Percentiles rank a stretch among this genome's conserved stretches.
These are phyloP conservation scores for Nematocida ausubeli DNA, from an alignment of 371 early-diverging fungal genomes.

Conservation along the genomic window DNA sequence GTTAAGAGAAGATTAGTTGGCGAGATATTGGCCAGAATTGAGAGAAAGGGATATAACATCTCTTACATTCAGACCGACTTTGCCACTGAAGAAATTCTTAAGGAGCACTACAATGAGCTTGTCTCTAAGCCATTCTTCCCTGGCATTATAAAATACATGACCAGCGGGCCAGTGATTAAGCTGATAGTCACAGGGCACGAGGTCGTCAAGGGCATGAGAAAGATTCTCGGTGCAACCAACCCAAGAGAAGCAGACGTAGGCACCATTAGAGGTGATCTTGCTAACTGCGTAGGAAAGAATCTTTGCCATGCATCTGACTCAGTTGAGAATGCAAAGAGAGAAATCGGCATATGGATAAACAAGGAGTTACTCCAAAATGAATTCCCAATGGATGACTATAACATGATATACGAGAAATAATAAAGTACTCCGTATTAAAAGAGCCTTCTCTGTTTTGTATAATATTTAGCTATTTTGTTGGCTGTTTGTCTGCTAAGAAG, in stretches of 20 bases:
- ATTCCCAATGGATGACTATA: slow-evolving; percentile 70
- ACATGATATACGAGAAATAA: slow-evolving; percentile 56
- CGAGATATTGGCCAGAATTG: slow-evolving; percentile 88
- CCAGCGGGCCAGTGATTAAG: slow-evolving; percentile 82
- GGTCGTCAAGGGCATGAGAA: slow-evolving; percentile 87
- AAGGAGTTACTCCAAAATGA: slow-evolving; percentile 70
- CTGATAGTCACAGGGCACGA: slow-evolving; percentile 90
- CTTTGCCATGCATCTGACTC: slow-evolving; percentile 96
- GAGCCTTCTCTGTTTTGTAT: neutral
- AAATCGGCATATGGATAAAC: slow-evolving; percentile 93
- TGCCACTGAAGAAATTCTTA: slow-evolving; percentile 74
- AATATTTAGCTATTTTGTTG: neutral
- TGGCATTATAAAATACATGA: slow-evolving; percentile 79
- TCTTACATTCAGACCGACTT: slow-evolving; percentile 76
- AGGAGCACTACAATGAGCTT: slow-evolving; percentile 91
- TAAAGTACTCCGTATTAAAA: neutral
- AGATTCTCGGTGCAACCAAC: slow-evolving; percentile 80
- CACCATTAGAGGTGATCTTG: slow-evolving; percentile 97
- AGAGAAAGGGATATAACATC: slow-evolving; percentile 73
- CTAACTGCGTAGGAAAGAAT: slow-evolving; percentile 73
- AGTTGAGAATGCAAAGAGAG: slow-evolving; percentile 88
- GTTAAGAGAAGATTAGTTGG: slow-evolving; percentile 76
- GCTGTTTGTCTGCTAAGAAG: too few species aligned
- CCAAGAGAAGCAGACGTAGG: slow-evolving; percentile 83
- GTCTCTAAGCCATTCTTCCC: slow-evolving; percentile 87